Evolutionary conservation across 306 rosid genomes (phyloP), one percentile per base, ranked within the genome.

Genomic region (Senna tora): DNA sequence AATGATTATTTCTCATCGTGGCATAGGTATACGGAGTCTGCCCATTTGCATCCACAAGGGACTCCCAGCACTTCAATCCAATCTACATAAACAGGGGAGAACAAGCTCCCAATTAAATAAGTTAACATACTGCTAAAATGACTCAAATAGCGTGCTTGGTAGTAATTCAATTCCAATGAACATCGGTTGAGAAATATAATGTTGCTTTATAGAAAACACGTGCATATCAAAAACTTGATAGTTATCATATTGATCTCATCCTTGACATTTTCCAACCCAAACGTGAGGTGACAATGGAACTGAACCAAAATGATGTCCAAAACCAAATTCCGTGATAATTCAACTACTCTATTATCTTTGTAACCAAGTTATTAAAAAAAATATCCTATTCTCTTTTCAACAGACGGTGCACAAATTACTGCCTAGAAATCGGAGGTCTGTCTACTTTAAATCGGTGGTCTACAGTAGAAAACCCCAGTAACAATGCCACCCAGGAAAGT

Each of bases 31-130:
- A 74, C 1, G 98, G 92, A 34, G 98, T 79, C 82, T 86, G 85
- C 42, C 96, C 95, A 58, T 54, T 90, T 47, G 82, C 88, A 74
- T 92, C 98, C 72, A 73, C 53, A n/a, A 88, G 90, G 62, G 90
- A 79, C 17, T 80, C 84, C 98, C 98, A 92, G 86, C 92, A 80
- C 63, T 76, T 83, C 85, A 92, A 85, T 20, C 95, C 98, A 74
- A 87, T 82, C 98, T 92, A 65, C 67, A 78, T 22, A 77, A 51
- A 20, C 38, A 63, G 28, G 76, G 66, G 41, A 69, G 64, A 25
- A 41, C 4, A 36, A 52, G 38, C 9, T 62, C 30, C 14, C 56
- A 62, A 69, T 67, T 47, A 22, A 56, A 56, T 43, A 43, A 10
- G 30, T 7, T 52, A 72, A 60, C 25, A 43, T 47, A 33, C 21